Conservation (phyloP, 2,329 filamentous ascomycete genomes). For the Leptosphaerulina australis region DNA sequence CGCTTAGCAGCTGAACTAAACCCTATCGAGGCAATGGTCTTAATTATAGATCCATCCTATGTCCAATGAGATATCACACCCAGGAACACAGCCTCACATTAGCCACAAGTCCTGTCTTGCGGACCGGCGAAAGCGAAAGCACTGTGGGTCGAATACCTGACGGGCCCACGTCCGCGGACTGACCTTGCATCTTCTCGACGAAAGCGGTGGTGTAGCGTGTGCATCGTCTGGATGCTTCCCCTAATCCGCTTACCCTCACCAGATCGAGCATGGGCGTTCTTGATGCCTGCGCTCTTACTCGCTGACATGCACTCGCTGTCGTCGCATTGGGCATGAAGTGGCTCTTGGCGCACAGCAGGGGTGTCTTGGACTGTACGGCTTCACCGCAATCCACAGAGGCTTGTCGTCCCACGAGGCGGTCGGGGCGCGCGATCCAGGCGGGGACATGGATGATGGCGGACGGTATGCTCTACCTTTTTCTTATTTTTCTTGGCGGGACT, state of each 20-base stretch:
- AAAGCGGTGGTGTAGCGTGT: slow-evolving; percentile 41
- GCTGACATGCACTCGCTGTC: slow-evolving; percentile 25
- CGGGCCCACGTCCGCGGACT: slow-evolving; percentile 23
- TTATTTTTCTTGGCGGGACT: slow-evolving; percentile 48
- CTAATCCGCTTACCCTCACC: slow-evolving; percentile 41
- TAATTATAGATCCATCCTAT: slow-evolving; percentile 20
- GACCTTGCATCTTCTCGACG: slow-evolving; percentile 27
- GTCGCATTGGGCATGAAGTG: slow-evolving; percentile 31
- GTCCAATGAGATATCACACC: slow-evolving; percentile 23
- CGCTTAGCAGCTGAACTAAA: slow-evolving; percentile 23
- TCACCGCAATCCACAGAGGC: slow-evolving; percentile 44
- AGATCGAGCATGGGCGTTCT: slow-evolving; percentile 30
- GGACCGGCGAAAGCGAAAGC: slow-evolving; percentile 33
- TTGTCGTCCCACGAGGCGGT: slow-evolving; percentile 40
- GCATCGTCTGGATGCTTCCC: slow-evolving; percentile 28
- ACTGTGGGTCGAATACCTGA: slow-evolving; percentile 29
- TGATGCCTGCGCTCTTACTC: slow-evolving; percentile 28
- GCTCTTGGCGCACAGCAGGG: slow-evolving; percentile 31
- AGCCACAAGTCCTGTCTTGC: slow-evolving; percentile 29
- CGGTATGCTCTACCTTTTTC: slow-evolving; percentile 39
- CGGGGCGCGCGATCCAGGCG: slow-evolving; percentile 50
- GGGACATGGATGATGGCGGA: slow-evolving; percentile 38
- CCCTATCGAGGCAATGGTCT: slow-evolving; percentile 31
- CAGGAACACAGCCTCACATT: slow-evolving; percentile 33
- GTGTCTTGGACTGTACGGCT: slow-evolving; percentile 25